Conservation (phyloP, 257 asterid genomes). For the Solanum boliviense region DNA sequence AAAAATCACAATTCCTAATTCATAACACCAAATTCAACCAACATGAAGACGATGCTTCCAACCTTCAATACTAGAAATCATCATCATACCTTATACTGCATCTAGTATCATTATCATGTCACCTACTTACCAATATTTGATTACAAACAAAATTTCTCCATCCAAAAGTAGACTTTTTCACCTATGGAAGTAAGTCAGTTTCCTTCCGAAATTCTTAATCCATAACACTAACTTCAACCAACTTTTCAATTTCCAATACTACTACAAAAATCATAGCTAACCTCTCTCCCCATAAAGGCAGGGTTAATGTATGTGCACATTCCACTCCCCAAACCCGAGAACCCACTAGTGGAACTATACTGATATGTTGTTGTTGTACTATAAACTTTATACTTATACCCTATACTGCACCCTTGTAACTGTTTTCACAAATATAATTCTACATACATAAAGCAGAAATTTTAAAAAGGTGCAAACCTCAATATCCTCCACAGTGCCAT, state of each 20-base stretch:
- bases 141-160: background rate
- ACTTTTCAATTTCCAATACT: background rate
- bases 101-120: background rate
- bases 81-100: background rate
- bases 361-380: background rate
- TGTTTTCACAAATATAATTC: background rate
- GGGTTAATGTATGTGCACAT: background rate
- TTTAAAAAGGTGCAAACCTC: conserved; percentile 32
- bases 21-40: background rate
- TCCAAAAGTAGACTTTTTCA: background rate
- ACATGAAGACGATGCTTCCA: background rate
- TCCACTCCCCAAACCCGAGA: background rate
- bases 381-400: background rate
- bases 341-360: background rate
- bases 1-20: background rate
- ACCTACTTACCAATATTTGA: background rate
- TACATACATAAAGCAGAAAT: background rate
- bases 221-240: background rate
- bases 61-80: background rate
- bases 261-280: background rate
- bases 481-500: conserved; percentile 60
- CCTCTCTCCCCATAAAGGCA: background rate
- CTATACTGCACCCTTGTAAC: background rate
- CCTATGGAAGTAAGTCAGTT: background rate
- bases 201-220: background rate